phyloP scores from a whole-genome alignment of 495 filamentous ascomycete genomes.

The Pyrenopolyporus hunteri region DNA sequence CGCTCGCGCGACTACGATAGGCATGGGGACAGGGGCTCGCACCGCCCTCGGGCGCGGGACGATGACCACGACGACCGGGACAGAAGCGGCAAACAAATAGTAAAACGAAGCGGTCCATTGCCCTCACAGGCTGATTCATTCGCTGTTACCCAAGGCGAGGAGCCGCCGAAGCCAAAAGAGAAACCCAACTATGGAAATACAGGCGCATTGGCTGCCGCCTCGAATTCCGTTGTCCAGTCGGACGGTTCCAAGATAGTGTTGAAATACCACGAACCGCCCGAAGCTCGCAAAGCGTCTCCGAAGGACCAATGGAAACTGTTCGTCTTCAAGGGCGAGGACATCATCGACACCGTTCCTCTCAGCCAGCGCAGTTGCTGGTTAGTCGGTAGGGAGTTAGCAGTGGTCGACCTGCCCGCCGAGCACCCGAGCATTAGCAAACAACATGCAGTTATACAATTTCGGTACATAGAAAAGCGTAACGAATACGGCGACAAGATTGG shows the following conservation, averaged over 20 bases:
- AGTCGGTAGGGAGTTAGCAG: constrained; percentile 75
- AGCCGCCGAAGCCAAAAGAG: constrained; percentile 70
- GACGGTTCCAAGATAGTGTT: constrained; percentile 72
- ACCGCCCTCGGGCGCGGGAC: constrained; percentile 28
- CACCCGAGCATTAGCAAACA: constrained; percentile 94
- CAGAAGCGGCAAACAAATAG: constrained; percentile 30
- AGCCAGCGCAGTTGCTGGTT: constrained; percentile 84
- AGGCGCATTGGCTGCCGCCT: constrained; percentile 83
- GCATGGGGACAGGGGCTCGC: constrained; percentile 16
- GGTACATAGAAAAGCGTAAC: constrained; percentile 79
- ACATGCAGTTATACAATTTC: constrained; percentile 94
- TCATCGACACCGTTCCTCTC: constrained; percentile 81
- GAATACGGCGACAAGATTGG: constrained; percentile 84
- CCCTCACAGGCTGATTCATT: constrained; percentile 77
- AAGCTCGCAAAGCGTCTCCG: constrained; percentile 84
- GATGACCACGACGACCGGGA: constrained; percentile 28
- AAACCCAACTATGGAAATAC: constrained; percentile 86
- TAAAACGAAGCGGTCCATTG: constrained; percentile 61
- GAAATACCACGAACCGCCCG: constrained; percentile 95
- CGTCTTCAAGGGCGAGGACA: constrained; percentile 84
- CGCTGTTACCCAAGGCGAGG: constrained; percentile 57
- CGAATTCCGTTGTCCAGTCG: constrained; percentile 78
- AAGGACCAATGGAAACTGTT: constrained; percentile 87
- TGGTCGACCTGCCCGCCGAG: constrained; percentile 84
- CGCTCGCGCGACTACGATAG: constrained; percentile 33